A percentile compares a stretch with the other conserved stretches of the same genome.
phyloP scores from a whole-genome alignment of 2,329 filamentous ascomycete species.

The Phoma herbarum region DNA sequence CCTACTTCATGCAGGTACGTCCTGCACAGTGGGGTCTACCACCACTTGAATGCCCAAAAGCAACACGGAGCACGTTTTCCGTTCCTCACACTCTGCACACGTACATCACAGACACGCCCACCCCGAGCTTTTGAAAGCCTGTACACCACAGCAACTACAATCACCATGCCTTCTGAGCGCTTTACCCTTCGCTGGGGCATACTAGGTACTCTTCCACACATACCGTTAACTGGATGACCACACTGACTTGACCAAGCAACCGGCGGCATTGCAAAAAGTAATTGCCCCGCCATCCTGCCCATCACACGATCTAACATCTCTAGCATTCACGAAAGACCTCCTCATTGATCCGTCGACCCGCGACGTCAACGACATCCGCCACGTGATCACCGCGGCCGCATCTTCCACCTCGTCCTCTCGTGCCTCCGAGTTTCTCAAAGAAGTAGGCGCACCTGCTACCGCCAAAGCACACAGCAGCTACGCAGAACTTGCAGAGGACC shows the following conservation, averaged over 20 bases:
- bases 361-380: constrained; percentile 71
- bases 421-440: constrained; percentile 75
- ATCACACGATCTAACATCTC: background rate
- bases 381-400: constrained; percentile 78
- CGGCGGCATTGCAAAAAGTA: constrained; percentile 45
- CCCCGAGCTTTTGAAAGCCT: background rate
- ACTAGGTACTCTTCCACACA: constrained; percentile 24
- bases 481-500: constrained; percentile 77
- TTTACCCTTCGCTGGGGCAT: constrained; percentile 41
- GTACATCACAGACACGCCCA: background rate
- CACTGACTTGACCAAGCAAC: constrained; percentile 62
- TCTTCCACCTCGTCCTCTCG: constrained; percentile 75
- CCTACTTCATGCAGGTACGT: constrained; percentile 12
- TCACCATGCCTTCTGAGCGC: constrained; percentile 27
- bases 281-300: background rate
- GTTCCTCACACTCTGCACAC: background rate
- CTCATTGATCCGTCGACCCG: constrained; percentile 75
- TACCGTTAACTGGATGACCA: background rate
- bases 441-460: constrained; percentile 70
- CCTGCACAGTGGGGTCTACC: constrained; percentile 10
- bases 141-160: background rate
- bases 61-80: constrained; percentile 10
- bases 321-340: constrained; percentile 71
- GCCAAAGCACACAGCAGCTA: constrained; percentile 81
- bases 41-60: constrained; percentile 8